Base-by-base conservation (phyloP, 2,329 filamentous ascomycete species). In the Venturia asperata region DNA sequence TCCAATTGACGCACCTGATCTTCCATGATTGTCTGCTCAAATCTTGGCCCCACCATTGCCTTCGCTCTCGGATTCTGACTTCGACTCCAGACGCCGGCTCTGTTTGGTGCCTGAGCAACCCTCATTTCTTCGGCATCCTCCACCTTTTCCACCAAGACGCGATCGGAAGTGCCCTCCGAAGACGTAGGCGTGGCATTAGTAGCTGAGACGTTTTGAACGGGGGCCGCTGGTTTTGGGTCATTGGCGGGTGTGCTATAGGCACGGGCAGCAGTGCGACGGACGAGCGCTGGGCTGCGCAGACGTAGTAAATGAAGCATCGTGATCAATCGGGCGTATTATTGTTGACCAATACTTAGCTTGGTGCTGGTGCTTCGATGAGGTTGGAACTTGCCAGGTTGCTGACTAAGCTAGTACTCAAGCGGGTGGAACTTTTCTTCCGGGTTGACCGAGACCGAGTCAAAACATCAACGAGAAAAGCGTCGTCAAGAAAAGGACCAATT, bases 1-100 rank as follows among this genome's bases (percentile, higher is more conserved):
- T 6, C n/a, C 30, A 21, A 21, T 39, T 27, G 34, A 42, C 85
- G 70, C 81, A 97, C 93, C 90, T 99, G 94, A 70, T 88, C 80
- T 71, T 88, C 86, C 79, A 97, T 93, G 73, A 96, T 91, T 42
- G 91, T 97, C 85, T 97, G 93, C 82, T 99, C 94, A 74, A 99
- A 99, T 71, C 93, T 83, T 69, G 94, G 94, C 52, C 94, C 94
- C 52, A 87, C 86, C 93, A 99, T 99, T 64, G 92, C 94, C 77
- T 86, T 78, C 64, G 85, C 83, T 72, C 93, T 84, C 47, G 91
- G 86, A 77, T 86, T 85, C 83, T 99, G 94, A 79, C 86, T 96
- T 73, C 85, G 80, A 67, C 91, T 91, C 94, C 94, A 99, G 67
- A 91, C 83, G 6, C 79, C 85, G 67, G 82, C 79, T 68, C 92